Evolutionary conservation across 2,329 filamentous ascomycete species (phyloP).

Genomic region (Colletotrichum higginsianum): DNA sequence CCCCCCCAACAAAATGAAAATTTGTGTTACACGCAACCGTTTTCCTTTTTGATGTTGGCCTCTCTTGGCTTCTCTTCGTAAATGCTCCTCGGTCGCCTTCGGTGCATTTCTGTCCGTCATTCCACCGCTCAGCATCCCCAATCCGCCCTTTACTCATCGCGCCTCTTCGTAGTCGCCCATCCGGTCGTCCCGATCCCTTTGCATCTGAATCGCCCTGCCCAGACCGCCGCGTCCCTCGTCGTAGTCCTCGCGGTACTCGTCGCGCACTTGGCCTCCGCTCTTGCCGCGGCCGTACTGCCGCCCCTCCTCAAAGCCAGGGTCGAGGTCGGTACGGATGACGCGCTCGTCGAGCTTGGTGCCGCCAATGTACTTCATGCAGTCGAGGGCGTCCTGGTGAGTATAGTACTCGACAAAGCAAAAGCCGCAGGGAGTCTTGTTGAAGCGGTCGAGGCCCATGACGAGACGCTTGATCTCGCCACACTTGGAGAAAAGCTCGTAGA

Average conservation of each 20-base stretch:
- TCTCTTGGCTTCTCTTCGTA: constrained; percentile 61
- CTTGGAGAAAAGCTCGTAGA: constrained; percentile 96
- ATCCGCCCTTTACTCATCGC: constrained; percentile 37
- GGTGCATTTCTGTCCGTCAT: neutral
- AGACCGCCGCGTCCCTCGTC: constrained; percentile 94
- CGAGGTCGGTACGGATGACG: constrained; percentile 94
- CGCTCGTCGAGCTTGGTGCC: constrained; percentile 98
- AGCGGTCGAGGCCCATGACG: constrained; percentile 97
- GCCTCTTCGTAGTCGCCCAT: constrained; percentile 58
- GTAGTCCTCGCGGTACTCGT: constrained; percentile 97
- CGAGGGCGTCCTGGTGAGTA: constrained; percentile 95
- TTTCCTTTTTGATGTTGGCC: constrained; percentile 20
- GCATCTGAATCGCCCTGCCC: constrained; percentile 79
- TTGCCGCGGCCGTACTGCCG: constrained; percentile 96
- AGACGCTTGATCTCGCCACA: constrained; percentile 98
- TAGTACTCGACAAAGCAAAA: constrained; percentile 99
- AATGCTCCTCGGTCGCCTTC: too few relatives aligned
- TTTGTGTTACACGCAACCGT: neutral
- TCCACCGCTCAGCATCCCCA: constrained; percentile 43
- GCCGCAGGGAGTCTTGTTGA: constrained; percentile 97
- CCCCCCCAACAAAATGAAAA: neutral
- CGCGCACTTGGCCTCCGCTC: constrained; percentile 95
- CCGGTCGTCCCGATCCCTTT: constrained; percentile 53
- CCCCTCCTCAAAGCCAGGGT: constrained; percentile 96
- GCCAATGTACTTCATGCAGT: constrained; percentile 98